These are phyloP conservation scores for Trichoderma simmonsii DNA, from an alignment of 2,329 filamentous ascomycete species.

Conservation along the genomic window DNA sequence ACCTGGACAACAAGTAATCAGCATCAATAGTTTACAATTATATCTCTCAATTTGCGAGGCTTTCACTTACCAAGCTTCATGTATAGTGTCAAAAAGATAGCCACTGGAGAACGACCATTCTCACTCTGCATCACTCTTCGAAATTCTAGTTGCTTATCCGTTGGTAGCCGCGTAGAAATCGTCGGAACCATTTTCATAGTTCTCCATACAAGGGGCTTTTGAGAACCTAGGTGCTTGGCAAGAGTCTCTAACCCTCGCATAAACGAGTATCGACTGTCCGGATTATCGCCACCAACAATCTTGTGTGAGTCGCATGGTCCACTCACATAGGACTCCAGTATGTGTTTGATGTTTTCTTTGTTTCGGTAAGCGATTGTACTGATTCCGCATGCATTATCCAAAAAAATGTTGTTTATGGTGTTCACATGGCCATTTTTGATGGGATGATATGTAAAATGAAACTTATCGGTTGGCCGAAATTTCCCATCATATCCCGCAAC, in stretches of 20 bases:
- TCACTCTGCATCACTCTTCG: background rate
- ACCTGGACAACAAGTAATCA: background rate
- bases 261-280: background rate
- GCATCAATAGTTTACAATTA: background rate
- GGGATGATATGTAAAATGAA: background rate
- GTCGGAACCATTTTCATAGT: background rate
- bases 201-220: background rate
- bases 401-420: background rate
- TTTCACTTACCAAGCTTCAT: background rate
- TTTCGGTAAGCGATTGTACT: background rate
- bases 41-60: background rate
- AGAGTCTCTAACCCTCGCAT: background rate
- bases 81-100: background rate
- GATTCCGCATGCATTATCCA: background rate
- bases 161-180: background rate
- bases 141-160: background rate
- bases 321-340: background rate
- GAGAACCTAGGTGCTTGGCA: background rate
- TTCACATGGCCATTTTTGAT: background rate
- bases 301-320: background rate
- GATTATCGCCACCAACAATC: background rate
- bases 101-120: background rate
- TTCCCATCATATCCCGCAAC: background rate
- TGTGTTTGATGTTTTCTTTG: background rate
- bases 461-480: background rate